phyloP scores from a whole-genome alignment of 2,329 filamentous ascomycete genomes.

The Parastagonospora nodorum region DNA sequence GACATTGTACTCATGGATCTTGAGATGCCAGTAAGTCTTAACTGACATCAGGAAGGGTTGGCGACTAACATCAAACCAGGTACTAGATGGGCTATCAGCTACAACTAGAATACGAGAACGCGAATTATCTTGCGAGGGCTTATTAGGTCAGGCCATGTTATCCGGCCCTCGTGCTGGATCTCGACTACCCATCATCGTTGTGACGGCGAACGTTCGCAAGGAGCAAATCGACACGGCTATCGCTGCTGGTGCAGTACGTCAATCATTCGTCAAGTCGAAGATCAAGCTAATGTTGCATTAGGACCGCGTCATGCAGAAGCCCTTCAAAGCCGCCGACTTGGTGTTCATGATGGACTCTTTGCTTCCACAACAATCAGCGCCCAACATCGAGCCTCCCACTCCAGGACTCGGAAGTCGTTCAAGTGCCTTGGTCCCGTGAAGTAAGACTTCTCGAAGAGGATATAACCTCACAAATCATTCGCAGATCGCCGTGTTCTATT shows the following conservation, averaged over 20 bases:
- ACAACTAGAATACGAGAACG: slow-evolving; percentile 56
- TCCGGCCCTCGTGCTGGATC: slow-evolving; percentile 25
- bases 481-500: too few relatives aligned
- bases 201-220: slow-evolving; percentile 45
- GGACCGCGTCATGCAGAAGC: slow-evolving; percentile 45
- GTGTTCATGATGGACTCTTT: slow-evolving; percentile 43
- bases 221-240: slow-evolving; percentile 44
- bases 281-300: slow-evolving; percentile 8
- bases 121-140: slow-evolving; percentile 44
- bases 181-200: slow-evolving; percentile 43
- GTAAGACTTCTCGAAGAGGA: too few relatives aligned
- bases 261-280: background rate
- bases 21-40: slow-evolving; percentile 54
- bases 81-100: slow-evolving; percentile 52
- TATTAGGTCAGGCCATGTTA: slow-evolving; percentile 15
- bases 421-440: slow-evolving; percentile 22
- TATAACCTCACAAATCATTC: too few relatives aligned
- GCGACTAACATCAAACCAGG: background rate
- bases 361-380: slow-evolving; percentile 26
- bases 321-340: slow-evolving; percentile 42
- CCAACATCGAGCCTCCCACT: slow-evolving; percentile 22
- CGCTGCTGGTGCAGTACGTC: slow-evolving; percentile 39
- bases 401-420: slow-evolving; percentile 13
- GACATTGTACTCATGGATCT: slow-evolving; percentile 55
- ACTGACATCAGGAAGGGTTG: too few relatives aligned